phyloP scores from a whole-genome alignment of 2,329 filamentous ascomycete genomes.

The Diaporthe humulicola region DNA sequence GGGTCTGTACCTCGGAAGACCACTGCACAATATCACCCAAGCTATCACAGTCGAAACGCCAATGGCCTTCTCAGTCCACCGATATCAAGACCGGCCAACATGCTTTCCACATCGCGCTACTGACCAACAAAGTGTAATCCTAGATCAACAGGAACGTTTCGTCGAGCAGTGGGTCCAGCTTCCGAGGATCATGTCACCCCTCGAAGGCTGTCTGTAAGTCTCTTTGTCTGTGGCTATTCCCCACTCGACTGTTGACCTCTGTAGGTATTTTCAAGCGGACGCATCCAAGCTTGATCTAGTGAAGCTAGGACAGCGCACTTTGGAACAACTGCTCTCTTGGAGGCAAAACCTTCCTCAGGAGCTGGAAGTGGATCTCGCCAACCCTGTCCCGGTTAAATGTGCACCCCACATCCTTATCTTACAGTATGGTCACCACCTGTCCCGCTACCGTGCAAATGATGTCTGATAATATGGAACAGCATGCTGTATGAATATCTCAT shows the following conservation, averaged over 20 bases:
- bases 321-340: not conserved
- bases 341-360: not conserved
- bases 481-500: slow-evolving; percentile 10
- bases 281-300: not conserved
- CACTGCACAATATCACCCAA: not conserved
- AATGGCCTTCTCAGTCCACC: not conserved
- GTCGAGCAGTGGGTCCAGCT: slow-evolving; percentile 13
- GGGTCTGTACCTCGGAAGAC: slow-evolving; percentile 9
- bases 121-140: not conserved
- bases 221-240: no score
- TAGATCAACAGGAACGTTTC: not conserved
- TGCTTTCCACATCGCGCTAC: not conserved
- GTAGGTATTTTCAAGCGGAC: not conserved
- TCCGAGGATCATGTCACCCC: not conserved
- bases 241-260: not conserved
- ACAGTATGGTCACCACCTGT: not conserved
- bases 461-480: not conserved
- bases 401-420: not conserved
- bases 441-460: rapidly evolving
- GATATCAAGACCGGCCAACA: not conserved
- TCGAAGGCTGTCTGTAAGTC: not conserved
- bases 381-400: not conserved
- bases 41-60: slow-evolving; percentile 1
- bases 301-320: not conserved
- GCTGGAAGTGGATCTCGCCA: not conserved